These are phyloP conservation scores for Metschnikowia drakensbergensis DNA, from an alignment of 805 yeast species.

Conservation along the genomic window DNA sequence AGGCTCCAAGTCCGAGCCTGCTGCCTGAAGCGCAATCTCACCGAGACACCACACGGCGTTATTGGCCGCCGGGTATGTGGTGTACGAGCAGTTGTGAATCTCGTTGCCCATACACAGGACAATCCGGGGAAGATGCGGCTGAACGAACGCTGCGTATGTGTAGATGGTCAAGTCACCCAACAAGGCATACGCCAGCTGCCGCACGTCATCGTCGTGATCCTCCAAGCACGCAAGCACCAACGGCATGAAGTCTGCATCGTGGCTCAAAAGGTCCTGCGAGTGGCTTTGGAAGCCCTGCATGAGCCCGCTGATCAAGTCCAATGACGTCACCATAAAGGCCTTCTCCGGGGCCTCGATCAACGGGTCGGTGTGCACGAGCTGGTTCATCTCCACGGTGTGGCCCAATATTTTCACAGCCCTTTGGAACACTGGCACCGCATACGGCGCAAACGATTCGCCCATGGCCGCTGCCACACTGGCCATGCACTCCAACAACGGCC, in stretches of 20 bases:
- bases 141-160: constrained; percentile 44
- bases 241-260: constrained; percentile 46
- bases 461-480: constrained; percentile 85
- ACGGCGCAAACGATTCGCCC: constrained; percentile 82
- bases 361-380: constrained; percentile 62
- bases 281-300: constrained; percentile 80
- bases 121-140: constrained; percentile 48
- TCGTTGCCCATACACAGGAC: constrained; percentile 68
- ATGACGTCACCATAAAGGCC: constrained; percentile 82
- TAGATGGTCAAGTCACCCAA: constrained; percentile 83
- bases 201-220: constrained; percentile 79
- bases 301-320: constrained; percentile 88
- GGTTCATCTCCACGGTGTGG: constrained; percentile 64
- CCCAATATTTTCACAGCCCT: constrained; percentile 70
- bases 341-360: constrained; percentile 74
- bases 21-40: constrained; percentile 66
- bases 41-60: constrained; percentile 96
- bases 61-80: constrained; percentile 63
- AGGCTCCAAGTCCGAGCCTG: constrained; percentile 44
- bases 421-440: constrained; percentile 80
- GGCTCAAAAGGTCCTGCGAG: constrained; percentile 46
- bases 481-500: constrained; percentile 93
- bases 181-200: constrained; percentile 87
- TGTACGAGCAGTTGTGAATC: constrained; percentile 49
- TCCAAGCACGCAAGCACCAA: constrained; percentile 66